phyloP scores from a whole-genome alignment of 2,329 filamentous ascomycete species.

The Colletotrichum plurivorum region DNA sequence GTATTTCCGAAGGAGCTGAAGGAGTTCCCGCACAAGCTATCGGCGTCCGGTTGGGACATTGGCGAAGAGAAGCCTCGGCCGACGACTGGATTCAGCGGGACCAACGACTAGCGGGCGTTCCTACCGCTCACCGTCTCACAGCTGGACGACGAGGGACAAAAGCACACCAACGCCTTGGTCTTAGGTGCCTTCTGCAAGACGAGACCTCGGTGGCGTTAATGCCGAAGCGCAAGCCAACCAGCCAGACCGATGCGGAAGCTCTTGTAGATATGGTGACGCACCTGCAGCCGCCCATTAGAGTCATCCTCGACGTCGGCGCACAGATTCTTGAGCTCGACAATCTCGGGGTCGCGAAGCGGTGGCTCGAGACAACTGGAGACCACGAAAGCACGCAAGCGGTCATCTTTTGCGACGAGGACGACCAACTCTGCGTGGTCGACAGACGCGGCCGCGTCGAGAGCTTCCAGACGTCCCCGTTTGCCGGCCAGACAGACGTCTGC shows the following conservation, averaged over 20 bases:
- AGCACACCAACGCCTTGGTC: constrained; percentile 78
- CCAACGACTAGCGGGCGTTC: constrained; percentile 72
- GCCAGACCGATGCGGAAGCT: constrained; percentile 51
- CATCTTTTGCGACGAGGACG: constrained; percentile 70
- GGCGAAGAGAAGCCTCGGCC: constrained; percentile 60
- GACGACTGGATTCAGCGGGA: constrained; percentile 79
- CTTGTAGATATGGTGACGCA: constrained; percentile 61
- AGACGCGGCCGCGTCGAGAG: constrained; percentile 59
- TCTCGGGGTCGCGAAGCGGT: constrained; percentile 63
- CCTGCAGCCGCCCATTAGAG: constrained; percentile 59
- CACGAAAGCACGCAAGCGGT: constrained; percentile 55
- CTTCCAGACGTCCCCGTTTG: constrained; percentile 72
- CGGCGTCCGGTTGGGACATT: constrained; percentile 78
- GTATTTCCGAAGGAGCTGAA: constrained; percentile 74
- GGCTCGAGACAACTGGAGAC: constrained; percentile 58
- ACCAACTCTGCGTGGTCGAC: constrained; percentile 69
- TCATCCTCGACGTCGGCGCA: constrained; percentile 80
- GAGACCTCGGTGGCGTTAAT: constrained; percentile 62
- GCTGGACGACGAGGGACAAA: constrained; percentile 66
- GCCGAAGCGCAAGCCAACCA: constrained; percentile 21
- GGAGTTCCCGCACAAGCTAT: constrained; percentile 75
- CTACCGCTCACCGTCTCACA: constrained; percentile 71
- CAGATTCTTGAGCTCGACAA: constrained; percentile 77
- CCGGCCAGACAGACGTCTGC: constrained; percentile 68
- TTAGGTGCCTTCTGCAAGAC: constrained; percentile 67